Conservation (phyloP, 1,284 basidiomycete genomes). For the Moesziomyces aphidis region DNA sequence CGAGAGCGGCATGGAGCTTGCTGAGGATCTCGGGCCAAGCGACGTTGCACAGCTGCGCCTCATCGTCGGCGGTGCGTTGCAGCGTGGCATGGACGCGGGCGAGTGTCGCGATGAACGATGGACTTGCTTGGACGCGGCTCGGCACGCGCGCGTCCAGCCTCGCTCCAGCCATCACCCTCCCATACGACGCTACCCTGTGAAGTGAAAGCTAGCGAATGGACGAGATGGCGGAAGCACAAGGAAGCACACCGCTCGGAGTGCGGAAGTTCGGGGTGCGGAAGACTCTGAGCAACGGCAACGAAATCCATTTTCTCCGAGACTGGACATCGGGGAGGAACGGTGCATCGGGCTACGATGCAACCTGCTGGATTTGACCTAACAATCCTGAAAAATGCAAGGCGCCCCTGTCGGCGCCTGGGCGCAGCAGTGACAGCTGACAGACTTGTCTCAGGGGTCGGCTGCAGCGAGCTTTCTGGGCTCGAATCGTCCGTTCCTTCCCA, state of each 20-base stretch:
- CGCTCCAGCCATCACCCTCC: not conserved
- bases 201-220: not conserved
- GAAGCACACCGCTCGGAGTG: too few species aligned
- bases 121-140: slow-evolving; percentile 4
- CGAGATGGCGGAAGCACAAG: not conserved
- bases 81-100: slow-evolving; percentile 8
- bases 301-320: not conserved
- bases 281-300: too few species aligned
- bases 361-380: not conserved
- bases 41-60: slow-evolving; percentile 15
- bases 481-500: not conserved
- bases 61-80: slow-evolving; percentile 15
- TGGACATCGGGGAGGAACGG: not conserved
- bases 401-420: not conserved
- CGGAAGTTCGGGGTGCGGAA: too few species aligned
- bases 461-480: not conserved
- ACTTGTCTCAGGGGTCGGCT: not conserved
- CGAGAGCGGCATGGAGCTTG: slow-evolving; percentile 27
- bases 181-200: not conserved
- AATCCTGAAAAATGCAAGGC: not conserved
- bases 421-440: not conserved
- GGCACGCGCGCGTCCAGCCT: not conserved
- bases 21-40: slow-evolving; percentile 34
- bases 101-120: slow-evolving; percentile 18
- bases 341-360: too few species aligned